Conservation (phyloP, 768 basidiomycete genomes). For the Hericium coralloides region DNA sequence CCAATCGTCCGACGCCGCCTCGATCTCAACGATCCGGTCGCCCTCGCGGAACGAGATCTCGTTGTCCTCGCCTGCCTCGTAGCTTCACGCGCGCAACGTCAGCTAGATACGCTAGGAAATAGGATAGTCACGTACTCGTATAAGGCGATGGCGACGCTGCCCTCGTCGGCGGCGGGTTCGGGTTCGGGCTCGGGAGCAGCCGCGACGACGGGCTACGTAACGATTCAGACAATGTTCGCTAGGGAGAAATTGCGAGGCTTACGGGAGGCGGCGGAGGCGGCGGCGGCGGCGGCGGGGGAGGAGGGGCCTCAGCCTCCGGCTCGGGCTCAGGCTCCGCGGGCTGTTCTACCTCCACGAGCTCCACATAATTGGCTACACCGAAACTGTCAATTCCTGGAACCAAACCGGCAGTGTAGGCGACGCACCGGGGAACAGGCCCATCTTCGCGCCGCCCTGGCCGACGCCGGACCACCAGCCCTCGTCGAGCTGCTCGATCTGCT, state of each 20-base stretch:
- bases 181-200: conserved; percentile 39
- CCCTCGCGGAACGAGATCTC: conserved; percentile 82
- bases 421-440: conserved; percentile 80
- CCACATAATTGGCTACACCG: conserved; percentile 74
- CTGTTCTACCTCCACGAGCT: conserved; percentile 46
- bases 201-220: conserved; percentile 30
- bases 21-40: conserved; percentile 70
- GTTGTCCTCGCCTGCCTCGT: conserved; percentile 88
- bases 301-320: conserved; percentile 41
- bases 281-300: conserved; percentile 42
- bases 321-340: conserved; percentile 31
- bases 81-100: conserved; percentile 36
- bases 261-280: conserved; percentile 40
- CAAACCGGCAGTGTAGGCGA: neutral
- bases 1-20: conserved; percentile 83
- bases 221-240: neutral
- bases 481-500: conserved; percentile 75
- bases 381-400: neutral
- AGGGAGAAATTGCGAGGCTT: conserved; percentile 14
- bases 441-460: conserved; percentile 53
- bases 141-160: conserved; percentile 51
- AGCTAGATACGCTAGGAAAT: neutral
- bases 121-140: conserved; percentile 50
- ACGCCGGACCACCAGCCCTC: conserved; percentile 92
- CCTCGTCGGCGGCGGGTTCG: conserved; percentile 40